Percentiles rank a stretch among this genome's conserved stretches.
phyloP scores from a whole-genome alignment of 441 rosid species.

The Kokia cookei region DNA sequence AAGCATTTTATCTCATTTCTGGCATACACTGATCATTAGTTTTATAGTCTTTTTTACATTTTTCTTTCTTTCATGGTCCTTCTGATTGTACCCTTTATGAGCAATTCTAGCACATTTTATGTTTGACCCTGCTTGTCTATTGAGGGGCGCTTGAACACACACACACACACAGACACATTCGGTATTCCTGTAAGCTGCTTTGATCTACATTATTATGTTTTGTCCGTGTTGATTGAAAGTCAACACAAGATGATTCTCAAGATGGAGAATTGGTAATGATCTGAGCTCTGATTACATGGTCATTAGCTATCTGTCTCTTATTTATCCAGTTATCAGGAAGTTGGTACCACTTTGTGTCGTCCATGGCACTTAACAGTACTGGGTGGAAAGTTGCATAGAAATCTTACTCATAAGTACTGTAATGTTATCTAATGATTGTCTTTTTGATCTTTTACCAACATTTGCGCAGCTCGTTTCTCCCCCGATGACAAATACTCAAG shows the following conservation, averaged over 20 bases:
- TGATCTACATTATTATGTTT: background rate
- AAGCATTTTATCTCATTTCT: background rate
- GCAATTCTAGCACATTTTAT: background rate
- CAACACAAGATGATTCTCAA: too few species aligned
- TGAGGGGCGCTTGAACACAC: background rate
- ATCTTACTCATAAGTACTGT: background rate
- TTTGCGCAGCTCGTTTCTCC: slow-evolving; percentile 83
- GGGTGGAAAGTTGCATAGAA: background rate
- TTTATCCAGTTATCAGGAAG: background rate
- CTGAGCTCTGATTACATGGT: background rate
- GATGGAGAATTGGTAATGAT: background rate
- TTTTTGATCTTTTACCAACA: background rate
- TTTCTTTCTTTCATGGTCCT: background rate
- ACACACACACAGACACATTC: background rate
- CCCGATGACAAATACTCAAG: slow-evolving; percentile 93
- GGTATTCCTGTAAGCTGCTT: background rate
- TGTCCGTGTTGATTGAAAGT: background rate
- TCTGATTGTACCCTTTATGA: background rate
- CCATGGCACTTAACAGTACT: background rate
- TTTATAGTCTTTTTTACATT: background rate
- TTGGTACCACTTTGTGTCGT: background rate
- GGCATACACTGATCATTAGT: background rate
- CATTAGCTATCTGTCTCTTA: background rate
- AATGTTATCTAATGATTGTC: background rate
- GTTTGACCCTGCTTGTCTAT: background rate